A percentile compares a stretch with the other conserved stretches of the same genome.
Evolutionary conservation across 805 yeast species (phyloP).

Genomic region (Hanseniaspora nectarophila): DNA sequence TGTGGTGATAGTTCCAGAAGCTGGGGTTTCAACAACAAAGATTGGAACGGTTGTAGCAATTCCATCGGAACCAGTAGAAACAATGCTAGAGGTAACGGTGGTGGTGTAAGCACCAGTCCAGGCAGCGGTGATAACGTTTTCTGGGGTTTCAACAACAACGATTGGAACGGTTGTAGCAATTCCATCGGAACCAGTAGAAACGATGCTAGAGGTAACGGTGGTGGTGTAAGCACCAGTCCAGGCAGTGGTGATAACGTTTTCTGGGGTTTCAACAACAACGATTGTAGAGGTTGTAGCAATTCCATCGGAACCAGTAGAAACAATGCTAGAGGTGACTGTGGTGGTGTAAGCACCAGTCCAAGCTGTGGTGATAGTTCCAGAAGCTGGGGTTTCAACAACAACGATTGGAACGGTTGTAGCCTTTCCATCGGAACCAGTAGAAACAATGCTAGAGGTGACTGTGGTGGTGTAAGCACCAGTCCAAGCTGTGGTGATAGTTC

Average conservation of each 20-base stretch:
- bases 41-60: neutral
- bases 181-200: neutral
- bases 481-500: neutral
- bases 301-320: neutral
- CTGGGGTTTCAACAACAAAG: neutral
- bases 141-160: neutral
- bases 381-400: neutral
- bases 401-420: neutral
- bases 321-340: neutral
- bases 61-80: neutral
- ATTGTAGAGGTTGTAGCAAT: neutral
- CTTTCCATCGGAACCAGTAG: neutral
- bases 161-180: neutral
- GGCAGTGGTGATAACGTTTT: neutral
- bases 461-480: neutral
- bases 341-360: neutral
- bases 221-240: neutral
- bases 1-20: too few relatives aligned
- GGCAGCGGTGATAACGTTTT: too few relatives aligned
- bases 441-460: neutral
- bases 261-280: neutral
- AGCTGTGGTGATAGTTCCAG: neutral
- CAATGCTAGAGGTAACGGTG: neutral
- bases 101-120: neutral
- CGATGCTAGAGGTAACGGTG: neutral